Evolutionary conservation across 2,329 filamentous ascomycete species (phyloP).

Genomic region (Canariomyces notabilis): DNA sequence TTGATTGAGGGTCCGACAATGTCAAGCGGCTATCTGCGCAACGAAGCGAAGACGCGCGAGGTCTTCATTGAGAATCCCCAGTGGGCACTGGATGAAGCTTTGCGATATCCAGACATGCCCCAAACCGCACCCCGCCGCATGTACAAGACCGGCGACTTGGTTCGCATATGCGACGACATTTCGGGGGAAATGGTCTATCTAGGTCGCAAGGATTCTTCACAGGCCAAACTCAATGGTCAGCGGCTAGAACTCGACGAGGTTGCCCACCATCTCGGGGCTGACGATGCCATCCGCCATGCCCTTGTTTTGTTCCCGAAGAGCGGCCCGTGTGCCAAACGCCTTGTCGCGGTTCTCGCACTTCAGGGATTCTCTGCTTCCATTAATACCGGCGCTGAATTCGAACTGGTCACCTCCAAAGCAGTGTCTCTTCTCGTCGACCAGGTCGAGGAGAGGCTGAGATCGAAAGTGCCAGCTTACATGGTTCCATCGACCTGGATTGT

Average conservation of each 20-base stretch:
- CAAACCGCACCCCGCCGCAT: slow-evolving; percentile 48
- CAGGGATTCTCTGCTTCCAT: neutral
- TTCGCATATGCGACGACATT: slow-evolving; percentile 23
- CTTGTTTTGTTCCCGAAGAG: slow-evolving; percentile 39
- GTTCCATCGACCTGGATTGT: slow-evolving; percentile 30
- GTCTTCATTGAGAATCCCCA: slow-evolving; percentile 39
- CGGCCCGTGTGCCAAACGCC: slow-evolving; percentile 20
- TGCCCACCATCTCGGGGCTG: slow-evolving; percentile 36
- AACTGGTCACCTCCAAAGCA: slow-evolving; percentile 8
- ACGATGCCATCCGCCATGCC: slow-evolving; percentile 38
- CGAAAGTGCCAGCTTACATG: slow-evolving; percentile 35
- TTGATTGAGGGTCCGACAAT: slow-evolving; percentile 20
- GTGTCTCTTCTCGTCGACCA: slow-evolving; percentile 3
- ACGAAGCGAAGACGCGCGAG: slow-evolving; percentile 37
- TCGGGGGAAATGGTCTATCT: slow-evolving; percentile 23
- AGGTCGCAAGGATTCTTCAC: slow-evolving; percentile 32
- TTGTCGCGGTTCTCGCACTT: slow-evolving; percentile 21
- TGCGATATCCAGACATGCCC: slow-evolving; percentile 42
- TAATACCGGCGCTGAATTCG: slow-evolving; percentile 1
- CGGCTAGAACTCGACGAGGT: slow-evolving; percentile 36
- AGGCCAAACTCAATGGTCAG: slow-evolving; percentile 26
- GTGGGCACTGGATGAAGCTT: slow-evolving; percentile 32
- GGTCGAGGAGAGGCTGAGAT: slow-evolving; percentile 23
- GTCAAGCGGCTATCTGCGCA: slow-evolving; percentile 19
- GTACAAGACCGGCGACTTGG: slow-evolving; percentile 37